Percentiles rank a stretch among this genome's conserved stretches.
phyloP scores from a whole-genome alignment of 2,329 filamentous ascomycete species.

The Diaporthe destruens region DNA sequence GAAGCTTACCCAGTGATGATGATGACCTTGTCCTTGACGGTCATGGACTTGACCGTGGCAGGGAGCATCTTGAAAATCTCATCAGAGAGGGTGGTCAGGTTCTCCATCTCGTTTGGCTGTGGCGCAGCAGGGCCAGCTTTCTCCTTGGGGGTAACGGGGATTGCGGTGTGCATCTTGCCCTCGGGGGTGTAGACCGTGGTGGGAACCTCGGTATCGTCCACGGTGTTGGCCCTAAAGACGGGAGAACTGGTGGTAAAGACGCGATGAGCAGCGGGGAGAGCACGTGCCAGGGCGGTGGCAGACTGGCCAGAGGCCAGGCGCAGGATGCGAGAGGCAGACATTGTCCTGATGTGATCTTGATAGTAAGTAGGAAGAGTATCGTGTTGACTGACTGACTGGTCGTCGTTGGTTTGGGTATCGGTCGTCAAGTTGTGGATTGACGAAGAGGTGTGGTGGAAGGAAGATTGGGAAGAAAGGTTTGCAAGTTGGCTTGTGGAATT shows the following conservation, averaged over 20 bases:
- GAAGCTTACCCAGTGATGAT: constrained; percentile 75
- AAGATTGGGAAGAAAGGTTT: background rate
- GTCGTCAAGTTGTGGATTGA: background rate
- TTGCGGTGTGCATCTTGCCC: constrained; percentile 57
- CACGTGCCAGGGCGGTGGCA: background rate
- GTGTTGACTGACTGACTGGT: background rate
- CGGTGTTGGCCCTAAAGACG: constrained; percentile 62
- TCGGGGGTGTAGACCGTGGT: constrained; percentile 66
- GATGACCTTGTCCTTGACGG: constrained; percentile 77
- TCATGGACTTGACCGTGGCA: constrained; percentile 77
- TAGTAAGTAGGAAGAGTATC: background rate
- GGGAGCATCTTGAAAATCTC: constrained; percentile 69
- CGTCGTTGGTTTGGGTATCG: background rate
- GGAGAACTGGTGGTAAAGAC: constrained; percentile 54
- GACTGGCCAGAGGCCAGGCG: background rate
- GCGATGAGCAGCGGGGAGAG: constrained; percentile 42
- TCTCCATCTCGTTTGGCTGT: constrained; percentile 58
- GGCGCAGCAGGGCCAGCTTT: constrained; percentile 57
- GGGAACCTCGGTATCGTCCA: constrained; percentile 69
- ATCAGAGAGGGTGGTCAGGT: constrained; percentile 64
- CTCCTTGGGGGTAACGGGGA: constrained; percentile 63
- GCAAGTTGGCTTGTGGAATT: background rate
- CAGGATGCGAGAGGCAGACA: background rate
- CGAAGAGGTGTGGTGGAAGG: background rate
- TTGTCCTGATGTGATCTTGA: background rate